Evolutionary conservation across 1,284 basidiomycete genomes (phyloP), one percentile per base, ranked within the genome.

Genomic region (Inonotus obliquus): DNA sequence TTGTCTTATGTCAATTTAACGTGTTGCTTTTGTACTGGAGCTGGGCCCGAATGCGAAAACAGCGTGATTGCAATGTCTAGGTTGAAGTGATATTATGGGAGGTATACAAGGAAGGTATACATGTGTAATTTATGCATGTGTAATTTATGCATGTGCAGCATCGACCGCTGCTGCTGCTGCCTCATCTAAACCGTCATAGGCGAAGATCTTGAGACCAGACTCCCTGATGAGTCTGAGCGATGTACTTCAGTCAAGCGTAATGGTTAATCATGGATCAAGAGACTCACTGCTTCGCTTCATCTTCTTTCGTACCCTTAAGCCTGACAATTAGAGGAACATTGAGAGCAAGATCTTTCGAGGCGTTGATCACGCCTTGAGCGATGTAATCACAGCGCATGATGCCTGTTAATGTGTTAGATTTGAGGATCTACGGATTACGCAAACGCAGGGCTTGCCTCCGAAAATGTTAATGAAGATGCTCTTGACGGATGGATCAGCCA

Each of bases 331-430:
- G 76, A 53, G 97, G 97, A 65, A 99, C 90, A 17, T 75, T 82
- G 62, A 99, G 77, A 55, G 86, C 76, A 45, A 99, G 82, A 73
- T 98, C 96, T 76, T 93, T 92, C 53, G 96, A 94, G 25, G 96
- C 96, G 72, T 94, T 94, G 80, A 99, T 98, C 73, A 99, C 96
- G 74, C 96, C 96, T 77, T 96, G 93, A 17, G 94, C 94, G 69
- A 95, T 95, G 72, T 94, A 92, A 73, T 99, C 97, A 72, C 96
- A 99, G 71, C 96, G 89, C 94, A 99, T 99, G 78, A 98, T 99
- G 73, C 89, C 89, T 83, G 75, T 70, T 69, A 65, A 57, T 70
- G 25, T 23, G n/a, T 54, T 45, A 60, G 44, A 39, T 25, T 32
- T n/a, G 17, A 63, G 5, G 54, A 58, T 54, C 45, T 45, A 55